Evolutionary conservation across 371 early-diverging fungal species (phyloP).

Genomic region (Dinochytrium kinnereticum): DNA sequence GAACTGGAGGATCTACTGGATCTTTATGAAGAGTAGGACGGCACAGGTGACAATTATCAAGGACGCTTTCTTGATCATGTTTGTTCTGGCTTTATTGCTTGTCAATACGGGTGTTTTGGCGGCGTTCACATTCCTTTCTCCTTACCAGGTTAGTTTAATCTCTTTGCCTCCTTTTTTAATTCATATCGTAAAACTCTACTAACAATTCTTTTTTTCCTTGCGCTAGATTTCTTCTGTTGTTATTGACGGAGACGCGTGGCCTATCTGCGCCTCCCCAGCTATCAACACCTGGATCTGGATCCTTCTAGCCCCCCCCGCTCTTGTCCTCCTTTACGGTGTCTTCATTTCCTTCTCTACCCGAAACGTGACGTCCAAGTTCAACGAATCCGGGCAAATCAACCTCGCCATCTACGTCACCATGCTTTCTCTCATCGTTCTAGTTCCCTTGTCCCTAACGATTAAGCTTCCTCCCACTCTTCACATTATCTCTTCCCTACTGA

Average conservation of each 20-base stretch:
- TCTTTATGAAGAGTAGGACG: neutral
- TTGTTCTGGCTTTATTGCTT: neutral
- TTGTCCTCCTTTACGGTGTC: constrained; percentile 9
- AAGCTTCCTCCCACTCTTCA: constrained; percentile 24
- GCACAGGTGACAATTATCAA: neutral
- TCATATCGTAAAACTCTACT: neutral
- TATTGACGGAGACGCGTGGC: constrained; percentile 22
- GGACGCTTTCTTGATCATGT: neutral
- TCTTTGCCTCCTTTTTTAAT: neutral
- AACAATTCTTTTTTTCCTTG: too few species aligned
- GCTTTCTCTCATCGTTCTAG: constrained; percentile 16
- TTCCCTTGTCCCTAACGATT: constrained; percentile 22
- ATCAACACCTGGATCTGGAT: constrained; percentile 27
- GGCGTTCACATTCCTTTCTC: constrained; percentile 9
- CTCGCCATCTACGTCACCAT: constrained; percentile 19
- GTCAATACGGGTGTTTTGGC: constrained; percentile 17
- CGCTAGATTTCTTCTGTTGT: too few species aligned
- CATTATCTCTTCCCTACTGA: constrained; percentile 17
- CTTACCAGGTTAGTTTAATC: neutral
- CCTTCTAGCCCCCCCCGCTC: constrained; percentile 4
- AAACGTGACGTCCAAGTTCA: constrained; percentile 25
- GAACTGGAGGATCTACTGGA: constrained; percentile 9
- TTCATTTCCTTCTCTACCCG: constrained; percentile 22
- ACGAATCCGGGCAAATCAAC: constrained; percentile 26
- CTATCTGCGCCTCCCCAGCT: constrained; percentile 17